Percentiles rank a stretch among this genome's conserved stretches.
Conservation (phyloP, 75 land plant species). For the Chamaecyparis obtusa region DNA sequence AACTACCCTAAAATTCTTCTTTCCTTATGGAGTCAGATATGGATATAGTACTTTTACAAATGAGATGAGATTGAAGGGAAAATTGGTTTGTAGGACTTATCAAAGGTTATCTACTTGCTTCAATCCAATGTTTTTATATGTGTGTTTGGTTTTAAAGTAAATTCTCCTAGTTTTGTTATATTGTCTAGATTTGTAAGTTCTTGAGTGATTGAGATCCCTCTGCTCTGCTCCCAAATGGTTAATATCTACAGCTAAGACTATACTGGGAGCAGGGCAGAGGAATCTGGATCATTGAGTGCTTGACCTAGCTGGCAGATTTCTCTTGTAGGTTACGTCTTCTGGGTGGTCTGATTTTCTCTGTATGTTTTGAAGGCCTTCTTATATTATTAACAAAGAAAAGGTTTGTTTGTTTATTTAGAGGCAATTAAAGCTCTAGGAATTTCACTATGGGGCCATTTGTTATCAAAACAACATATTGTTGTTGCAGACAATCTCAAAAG, state of each 20-base stretch:
- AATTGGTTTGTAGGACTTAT: background rate
- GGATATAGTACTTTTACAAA: no score
- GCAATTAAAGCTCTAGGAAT: background rate
- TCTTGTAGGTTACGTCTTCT: constrained; percentile 11
- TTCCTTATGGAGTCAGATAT: no score
- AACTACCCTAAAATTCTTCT: no score
- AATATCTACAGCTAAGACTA: no score
- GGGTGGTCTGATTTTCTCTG: constrained; percentile 11
- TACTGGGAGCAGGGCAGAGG: no score
- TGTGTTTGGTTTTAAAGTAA: background rate
- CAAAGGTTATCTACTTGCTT: background rate
- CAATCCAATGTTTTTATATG: background rate
- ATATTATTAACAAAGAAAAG: background rate
- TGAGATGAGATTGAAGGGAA: background rate
- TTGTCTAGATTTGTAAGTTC: no score
- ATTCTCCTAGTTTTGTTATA: background rate
- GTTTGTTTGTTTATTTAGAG: no score
- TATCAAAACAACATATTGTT: background rate
- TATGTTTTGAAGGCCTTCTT: background rate
- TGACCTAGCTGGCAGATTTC: background rate
- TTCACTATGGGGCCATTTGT: background rate
- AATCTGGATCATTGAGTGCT: background rate
- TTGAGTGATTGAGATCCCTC: no score
- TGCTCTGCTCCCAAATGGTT: no score
- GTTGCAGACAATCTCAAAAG: constrained; percentile 21